Evolutionary conservation across 345 rosid species (phyloP).

Genomic region (Eucalyptus melliodora): DNA sequence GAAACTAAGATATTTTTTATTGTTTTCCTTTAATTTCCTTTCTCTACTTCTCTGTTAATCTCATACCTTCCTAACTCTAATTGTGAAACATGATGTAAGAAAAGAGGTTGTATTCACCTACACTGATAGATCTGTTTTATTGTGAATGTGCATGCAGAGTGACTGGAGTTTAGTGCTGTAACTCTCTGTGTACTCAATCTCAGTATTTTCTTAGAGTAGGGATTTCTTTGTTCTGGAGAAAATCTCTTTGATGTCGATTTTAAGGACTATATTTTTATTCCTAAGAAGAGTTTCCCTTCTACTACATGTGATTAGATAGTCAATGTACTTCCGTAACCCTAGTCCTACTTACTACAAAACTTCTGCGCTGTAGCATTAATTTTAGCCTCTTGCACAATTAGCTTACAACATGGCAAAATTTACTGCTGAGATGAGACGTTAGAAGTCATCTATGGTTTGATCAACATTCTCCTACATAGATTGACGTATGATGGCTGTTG

Average conservation of each 20-base stretch:
- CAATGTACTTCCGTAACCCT: not conserved
- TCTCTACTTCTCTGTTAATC: not conserved
- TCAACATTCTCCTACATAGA: not conserved
- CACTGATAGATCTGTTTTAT: not conserved
- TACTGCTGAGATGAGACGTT: not conserved
- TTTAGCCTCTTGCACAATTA: not conserved
- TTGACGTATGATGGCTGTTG: not conserved
- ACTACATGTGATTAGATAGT: not conserved
- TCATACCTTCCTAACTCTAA: not conserved
- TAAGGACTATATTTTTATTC: not conserved
- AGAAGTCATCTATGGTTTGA: not conserved
- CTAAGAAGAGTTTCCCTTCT: not conserved
- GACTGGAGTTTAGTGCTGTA: not conserved
- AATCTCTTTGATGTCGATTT: not conserved
- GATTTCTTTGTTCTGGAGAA: not conserved
- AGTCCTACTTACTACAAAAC: not conserved
- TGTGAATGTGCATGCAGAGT: not conserved
- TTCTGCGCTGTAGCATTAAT: not conserved
- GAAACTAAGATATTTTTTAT: not conserved
- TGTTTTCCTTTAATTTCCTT: not conserved
- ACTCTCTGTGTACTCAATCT: not conserved
- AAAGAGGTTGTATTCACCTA: not conserved
- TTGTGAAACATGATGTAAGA: not conserved
- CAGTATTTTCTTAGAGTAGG: not conserved
- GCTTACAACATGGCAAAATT: not conserved